Evolutionary conservation across 2,329 filamentous ascomycete species (phyloP), one percentile per base, ranked within the genome.

Genomic region (Tolypocladium ophioglossoides): DNA sequence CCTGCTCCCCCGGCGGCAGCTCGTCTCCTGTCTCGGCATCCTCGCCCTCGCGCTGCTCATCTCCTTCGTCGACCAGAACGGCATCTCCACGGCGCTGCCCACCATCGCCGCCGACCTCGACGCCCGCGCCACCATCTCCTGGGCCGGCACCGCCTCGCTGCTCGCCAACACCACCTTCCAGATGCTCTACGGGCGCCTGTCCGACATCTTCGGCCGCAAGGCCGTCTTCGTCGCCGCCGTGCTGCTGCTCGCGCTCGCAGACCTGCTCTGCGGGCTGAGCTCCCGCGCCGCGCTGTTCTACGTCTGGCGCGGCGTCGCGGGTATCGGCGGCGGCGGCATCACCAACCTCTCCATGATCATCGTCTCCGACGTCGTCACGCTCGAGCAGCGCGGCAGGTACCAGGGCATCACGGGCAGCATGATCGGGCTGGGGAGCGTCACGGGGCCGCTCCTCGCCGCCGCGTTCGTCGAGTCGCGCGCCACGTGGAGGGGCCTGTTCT

Each of bases 151-250:
- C 0, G 74, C 76, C 10, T 73, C 74, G 4, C 64, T 82, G 47
- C 76, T 82, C 48, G 78, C 78, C 34, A 80, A 78, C 55, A 85
- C 83, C 0, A 77, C 79, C 37, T 86, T 85, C 58, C 82, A 83
- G 58, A 80, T 85, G 56, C 72, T 86, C 0, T 85, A 85, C 62
- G 82, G 83, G 22, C 74, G 81, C 3, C 61, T 84, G 3, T 83
- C 80, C 0, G 81, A 85, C 64, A 78, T 84, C 1, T 76, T 84
- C 51, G 80, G 81, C 22, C 74, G 82, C 20, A 85, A 85, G 63
- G 71, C 75, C 9, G 72, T 85, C 8, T 78, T 80, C 52, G 62
- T 86, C 3, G 72, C 71, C 1, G 78, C 78, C 2, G 65, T 84
- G 9, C 70, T 70, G 0, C 64, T 83, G 14, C 68, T 86, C 6